phyloP scores from a whole-genome alignment of 306 rosid species.

The Arachis hypogaea region DNA sequence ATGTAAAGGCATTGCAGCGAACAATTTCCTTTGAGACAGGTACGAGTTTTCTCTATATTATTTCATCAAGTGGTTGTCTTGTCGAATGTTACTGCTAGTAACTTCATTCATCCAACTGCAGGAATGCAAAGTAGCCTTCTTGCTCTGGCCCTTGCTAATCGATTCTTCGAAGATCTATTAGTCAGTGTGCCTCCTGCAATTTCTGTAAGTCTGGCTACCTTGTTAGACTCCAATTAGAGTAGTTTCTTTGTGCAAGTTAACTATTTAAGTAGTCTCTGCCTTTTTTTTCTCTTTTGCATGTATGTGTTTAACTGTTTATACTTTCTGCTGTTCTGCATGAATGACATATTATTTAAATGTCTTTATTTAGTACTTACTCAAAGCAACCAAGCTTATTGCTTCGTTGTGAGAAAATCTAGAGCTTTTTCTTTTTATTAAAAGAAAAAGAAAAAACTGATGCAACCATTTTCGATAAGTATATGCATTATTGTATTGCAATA shows the following conservation, averaged over 20 bases:
- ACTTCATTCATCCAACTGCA: conserved; percentile 42
- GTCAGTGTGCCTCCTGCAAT: conserved; percentile 93
- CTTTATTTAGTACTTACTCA: conserved; percentile 24
- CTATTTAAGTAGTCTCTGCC: not conserved
- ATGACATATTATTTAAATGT: not conserved
- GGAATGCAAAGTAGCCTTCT: conserved; percentile 99
- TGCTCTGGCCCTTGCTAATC: conserved; percentile 93
- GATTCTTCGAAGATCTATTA: conserved; percentile 79
- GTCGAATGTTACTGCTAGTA: conserved; percentile 5
- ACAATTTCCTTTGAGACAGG: conserved; percentile 95
- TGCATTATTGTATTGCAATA: no score
- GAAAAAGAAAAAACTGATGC: not conserved
- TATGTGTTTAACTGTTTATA: not conserved
- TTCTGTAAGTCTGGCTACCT: conserved; percentile 65
- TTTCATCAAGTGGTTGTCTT: conserved; percentile 14
- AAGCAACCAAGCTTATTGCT: conserved; percentile 11
- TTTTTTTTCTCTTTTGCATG: conserved; percentile 1
- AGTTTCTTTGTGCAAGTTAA: conserved; percentile 1
- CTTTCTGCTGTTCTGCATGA: conserved; percentile 10
- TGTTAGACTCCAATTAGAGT: conserved; percentile 18
- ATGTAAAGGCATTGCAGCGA: conserved; percentile 78
- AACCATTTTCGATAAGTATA: not conserved
- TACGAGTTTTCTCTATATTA: conserved; percentile 37
- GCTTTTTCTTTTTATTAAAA: not conserved
- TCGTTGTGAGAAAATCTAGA: not conserved